phyloP scores from a whole-genome alignment of 768 basidiomycete species.

The Tricholoma hemisulphureum region DNA sequence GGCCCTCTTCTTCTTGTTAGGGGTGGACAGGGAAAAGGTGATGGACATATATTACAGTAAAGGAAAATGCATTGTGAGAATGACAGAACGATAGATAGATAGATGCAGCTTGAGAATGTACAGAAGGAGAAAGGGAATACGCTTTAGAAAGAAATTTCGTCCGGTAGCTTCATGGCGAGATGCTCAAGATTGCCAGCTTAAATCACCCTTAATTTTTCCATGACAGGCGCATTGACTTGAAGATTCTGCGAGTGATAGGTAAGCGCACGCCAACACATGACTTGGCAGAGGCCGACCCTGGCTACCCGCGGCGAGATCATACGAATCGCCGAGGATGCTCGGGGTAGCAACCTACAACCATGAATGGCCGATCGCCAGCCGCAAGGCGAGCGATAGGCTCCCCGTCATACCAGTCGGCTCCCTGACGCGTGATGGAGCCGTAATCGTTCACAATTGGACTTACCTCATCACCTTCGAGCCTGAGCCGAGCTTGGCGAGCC shows the following conservation, averaged over 20 bases:
- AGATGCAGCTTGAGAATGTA: no score
- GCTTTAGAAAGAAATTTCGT: no score
- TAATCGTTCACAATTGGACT: conserved; percentile 41
- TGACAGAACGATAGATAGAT: no score
- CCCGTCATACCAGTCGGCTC: conserved; percentile 16
- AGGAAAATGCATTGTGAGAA: no score
- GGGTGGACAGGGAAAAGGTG: no score
- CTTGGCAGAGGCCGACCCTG: neutral
- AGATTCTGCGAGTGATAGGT: conserved; percentile 15
- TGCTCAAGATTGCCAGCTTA: neutral
- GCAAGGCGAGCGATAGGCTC: conserved; percentile 1
- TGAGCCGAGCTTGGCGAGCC: conserved; percentile 36
- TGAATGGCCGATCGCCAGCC: conserved; percentile 10
- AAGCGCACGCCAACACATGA: conserved; percentile 7
- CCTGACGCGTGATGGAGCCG: conserved; percentile 32
- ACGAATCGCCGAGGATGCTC: conserved; percentile 39
- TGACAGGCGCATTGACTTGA: conserved; percentile 11
- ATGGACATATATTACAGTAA: no score
- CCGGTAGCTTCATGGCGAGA: no score
- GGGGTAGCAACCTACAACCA: conserved; percentile 27
- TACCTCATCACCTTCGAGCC: conserved; percentile 50
- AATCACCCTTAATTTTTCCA: conserved; percentile 21
- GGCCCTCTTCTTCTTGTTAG: no score
- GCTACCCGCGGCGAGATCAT: conserved; percentile 22
- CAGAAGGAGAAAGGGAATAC: no score